These are phyloP conservation scores for Talaromyces ruber DNA, from an alignment of 495 filamentous ascomycete genomes.

Conservation along the genomic window DNA sequence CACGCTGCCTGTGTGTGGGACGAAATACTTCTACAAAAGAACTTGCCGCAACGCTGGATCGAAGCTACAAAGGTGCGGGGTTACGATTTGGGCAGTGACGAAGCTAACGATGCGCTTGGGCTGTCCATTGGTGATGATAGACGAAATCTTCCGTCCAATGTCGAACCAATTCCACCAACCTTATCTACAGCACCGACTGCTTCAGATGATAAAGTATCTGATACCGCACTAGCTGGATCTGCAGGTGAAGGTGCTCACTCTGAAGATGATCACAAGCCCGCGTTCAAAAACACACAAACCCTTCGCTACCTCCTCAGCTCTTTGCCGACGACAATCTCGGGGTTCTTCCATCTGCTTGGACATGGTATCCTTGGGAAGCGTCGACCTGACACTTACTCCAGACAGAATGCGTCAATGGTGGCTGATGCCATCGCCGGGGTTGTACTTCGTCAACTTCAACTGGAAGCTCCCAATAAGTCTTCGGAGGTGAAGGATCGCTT, in stretches of 20 bases:
- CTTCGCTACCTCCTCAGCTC: constrained; percentile 70
- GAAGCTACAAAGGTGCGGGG: constrained; percentile 49
- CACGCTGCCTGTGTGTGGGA: constrained; percentile 76
- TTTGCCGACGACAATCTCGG: constrained; percentile 59
- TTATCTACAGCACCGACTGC: constrained; percentile 11
- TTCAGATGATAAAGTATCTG: constrained; percentile 2
- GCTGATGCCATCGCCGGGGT: constrained; percentile 70
- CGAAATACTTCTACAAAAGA: constrained; percentile 63
- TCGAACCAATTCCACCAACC: constrained; percentile 10
- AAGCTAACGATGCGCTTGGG: constrained; percentile 30
- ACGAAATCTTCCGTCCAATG: constrained; percentile 10
- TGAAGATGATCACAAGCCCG: constrained; percentile 38
- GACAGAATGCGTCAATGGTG: constrained; percentile 59
- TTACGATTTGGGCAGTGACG: constrained; percentile 34
- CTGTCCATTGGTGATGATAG: constrained; percentile 10
- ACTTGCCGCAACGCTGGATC: constrained; percentile 58
- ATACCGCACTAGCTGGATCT: constrained; percentile 12
- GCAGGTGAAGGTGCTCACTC: constrained; percentile 31
- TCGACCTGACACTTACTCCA: constrained; percentile 51
- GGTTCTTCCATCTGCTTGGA: constrained; percentile 73
- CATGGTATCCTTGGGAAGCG: constrained; percentile 69
- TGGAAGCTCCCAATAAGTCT: constrained; percentile 32
- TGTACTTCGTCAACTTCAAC: constrained; percentile 57
- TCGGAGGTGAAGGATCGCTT: constrained; percentile 44
- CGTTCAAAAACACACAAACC: constrained; percentile 70